Evolutionary conservation across 495 filamentous ascomycete genomes (phyloP), one percentile per base, ranked within the genome.

Genomic region (Arthonia radiata): DNA sequence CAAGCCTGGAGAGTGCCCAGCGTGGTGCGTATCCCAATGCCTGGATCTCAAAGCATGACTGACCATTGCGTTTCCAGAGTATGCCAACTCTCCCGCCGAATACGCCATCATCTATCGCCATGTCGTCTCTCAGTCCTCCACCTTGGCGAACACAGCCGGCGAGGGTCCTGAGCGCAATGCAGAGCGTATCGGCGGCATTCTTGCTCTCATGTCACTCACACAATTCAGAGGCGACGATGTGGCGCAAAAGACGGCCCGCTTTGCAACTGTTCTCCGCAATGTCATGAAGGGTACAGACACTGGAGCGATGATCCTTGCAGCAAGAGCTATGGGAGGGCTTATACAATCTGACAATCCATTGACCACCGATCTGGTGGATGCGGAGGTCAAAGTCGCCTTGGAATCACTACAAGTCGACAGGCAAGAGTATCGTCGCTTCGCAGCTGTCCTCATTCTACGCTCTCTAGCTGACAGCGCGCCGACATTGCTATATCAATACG

Each of bases 371-470:
- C 54, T 99, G 23, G 89, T 99, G 22, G 86, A 99, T 37, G 77
- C 80, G 32, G 89, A 99, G 44, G 78, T 94, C 23, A 81, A 91
- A 41, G 75, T 77, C 5, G 82, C 86, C 0, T 52, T 94, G 22
- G 86, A 99, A 52, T 92, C 77, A 75, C 57, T 99, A 25, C 83
- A 93, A 39, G 73, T 75, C n/a, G 89, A 93, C 35, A 63, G 83
- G 15, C 70, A 86, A 38, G 86, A 99, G 50, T 78, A 77, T 35
- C 57, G 86, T 35, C 65, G 86, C 23, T 93, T 90, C 45, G 75
- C 75, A 17, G 83, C 86, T 3, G 83, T 92, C 13, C 58, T 99
- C 11, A 67, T 86, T 12, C 66, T 99, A 18, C 64, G 78, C 18
- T 83, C 94, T 42, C 59, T 99, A 17, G 81, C 78, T 7, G 64